Conservation (phyloP, 2,329 filamentous ascomycete genomes). For the Sclerotinia glacialis region DNA sequence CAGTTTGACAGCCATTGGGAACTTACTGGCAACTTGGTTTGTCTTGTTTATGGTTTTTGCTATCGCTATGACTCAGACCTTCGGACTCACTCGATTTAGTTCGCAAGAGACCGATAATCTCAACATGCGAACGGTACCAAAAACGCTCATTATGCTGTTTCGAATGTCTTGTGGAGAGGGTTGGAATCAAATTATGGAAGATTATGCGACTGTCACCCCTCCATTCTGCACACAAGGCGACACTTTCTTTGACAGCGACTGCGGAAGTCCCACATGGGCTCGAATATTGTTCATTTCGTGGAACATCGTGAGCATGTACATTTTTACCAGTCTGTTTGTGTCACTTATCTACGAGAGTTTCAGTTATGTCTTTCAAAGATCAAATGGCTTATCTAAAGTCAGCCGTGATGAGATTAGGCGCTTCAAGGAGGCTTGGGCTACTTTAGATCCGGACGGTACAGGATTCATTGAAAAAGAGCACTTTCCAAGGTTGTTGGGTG, state of each 20-base stretch:
- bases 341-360: slow-evolving; percentile 99
- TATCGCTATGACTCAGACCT: slow-evolving; percentile 93
- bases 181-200: slow-evolving; percentile 97
- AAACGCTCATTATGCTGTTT: slow-evolving; percentile 89
- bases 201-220: slow-evolving; percentile 76
- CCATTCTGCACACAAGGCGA: slow-evolving; percentile 73
- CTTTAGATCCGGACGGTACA: slow-evolving; percentile 85
- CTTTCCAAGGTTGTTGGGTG: slow-evolving; percentile 83
- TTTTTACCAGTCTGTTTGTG: slow-evolving; percentile 97
- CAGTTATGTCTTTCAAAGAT: slow-evolving; percentile 97
- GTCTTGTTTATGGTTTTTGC: slow-evolving; percentile 95
- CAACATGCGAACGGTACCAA: slow-evolving; percentile 92
- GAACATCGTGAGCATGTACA: slow-evolving; percentile 99
- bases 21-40: slow-evolving; percentile 93
- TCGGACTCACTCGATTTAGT: slow-evolving; percentile 89
- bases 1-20: slow-evolving; percentile 84
- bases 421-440: slow-evolving; percentile 98
- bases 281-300: slow-evolving; percentile 87
- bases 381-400: slow-evolving; percentile 85
- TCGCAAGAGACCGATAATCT: slow-evolving; percentile 69
- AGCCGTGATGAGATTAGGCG: slow-evolving; percentile 91
- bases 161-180: slow-evolving; percentile 91
- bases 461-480: slow-evolving; percentile 88
- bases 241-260: slow-evolving; percentile 84
- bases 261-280: slow-evolving; percentile 87